Conservation (phyloP, 179 eudicot species). For the Actinidia polygama region DNA sequence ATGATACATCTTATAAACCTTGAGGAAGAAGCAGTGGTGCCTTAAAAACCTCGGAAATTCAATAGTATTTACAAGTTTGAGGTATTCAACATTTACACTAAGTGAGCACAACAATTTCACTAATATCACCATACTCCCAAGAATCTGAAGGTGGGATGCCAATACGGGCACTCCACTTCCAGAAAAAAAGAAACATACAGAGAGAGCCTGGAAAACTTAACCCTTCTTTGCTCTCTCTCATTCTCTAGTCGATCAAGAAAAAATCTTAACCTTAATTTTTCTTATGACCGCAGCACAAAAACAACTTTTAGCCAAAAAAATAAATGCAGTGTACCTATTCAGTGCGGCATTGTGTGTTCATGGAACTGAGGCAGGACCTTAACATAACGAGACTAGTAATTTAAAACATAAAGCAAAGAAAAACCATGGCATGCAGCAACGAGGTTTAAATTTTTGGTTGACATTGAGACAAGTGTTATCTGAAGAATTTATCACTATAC, state of each 20-base stretch:
- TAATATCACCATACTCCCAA: background rate
- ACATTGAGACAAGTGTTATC: background rate
- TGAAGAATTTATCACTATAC: background rate
- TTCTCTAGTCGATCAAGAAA: too few species aligned
- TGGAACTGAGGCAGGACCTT: slow-evolving; percentile 10
- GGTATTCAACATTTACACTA: background rate
- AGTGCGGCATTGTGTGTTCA: background rate
- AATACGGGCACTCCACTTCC: too few species aligned
- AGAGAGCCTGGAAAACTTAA: background rate
- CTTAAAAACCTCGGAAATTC: background rate
- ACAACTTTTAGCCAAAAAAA: background rate
- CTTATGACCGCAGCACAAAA: background rate
- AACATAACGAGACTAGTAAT: background rate
- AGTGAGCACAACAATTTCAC: background rate
- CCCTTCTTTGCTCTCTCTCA: too few species aligned
- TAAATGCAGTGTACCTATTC: background rate
- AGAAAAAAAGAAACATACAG: background rate
- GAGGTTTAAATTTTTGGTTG: background rate
- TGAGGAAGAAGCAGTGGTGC: background rate
- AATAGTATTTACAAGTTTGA: background rate
- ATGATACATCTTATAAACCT: slow-evolving; percentile 16
- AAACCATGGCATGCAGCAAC: background rate
- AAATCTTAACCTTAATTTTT: slow-evolving; percentile 3
- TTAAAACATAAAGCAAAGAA: slow-evolving; percentile 2
- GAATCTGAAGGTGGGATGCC: slow-evolving; percentile 6